Conservation (phyloP, 2,329 filamentous ascomycete genomes). For the Exserohilum rostratum region DNA sequence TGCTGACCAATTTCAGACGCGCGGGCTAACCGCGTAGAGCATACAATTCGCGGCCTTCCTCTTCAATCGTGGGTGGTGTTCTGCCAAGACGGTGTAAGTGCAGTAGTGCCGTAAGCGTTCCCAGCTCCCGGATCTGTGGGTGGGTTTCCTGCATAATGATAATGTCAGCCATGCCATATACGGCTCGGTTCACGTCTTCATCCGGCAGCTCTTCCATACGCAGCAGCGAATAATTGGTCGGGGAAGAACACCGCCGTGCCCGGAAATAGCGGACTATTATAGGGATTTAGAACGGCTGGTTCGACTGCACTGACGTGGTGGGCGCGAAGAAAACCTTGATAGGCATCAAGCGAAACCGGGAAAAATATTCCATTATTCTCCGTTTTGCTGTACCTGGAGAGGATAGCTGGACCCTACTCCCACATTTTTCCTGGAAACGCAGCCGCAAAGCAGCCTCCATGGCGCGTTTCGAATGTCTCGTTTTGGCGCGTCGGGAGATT, state of each 20-base stretch:
- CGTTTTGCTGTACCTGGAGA: background rate
- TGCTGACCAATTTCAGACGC: background rate
- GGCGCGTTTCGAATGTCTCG: background rate
- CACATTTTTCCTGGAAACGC: no score
- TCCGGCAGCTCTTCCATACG: background rate
- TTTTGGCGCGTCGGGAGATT: background rate
- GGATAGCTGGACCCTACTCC: background rate
- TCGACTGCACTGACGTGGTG: background rate
- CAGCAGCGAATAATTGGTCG: conserved; percentile 4
- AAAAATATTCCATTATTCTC: conserved; percentile 7
- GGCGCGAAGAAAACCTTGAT: conserved; percentile 2
- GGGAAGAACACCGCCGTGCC: conserved; percentile 7
- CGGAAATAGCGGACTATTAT: conserved; percentile 1
- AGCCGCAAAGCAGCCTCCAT: no score
- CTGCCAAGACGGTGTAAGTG: conserved; percentile 4
- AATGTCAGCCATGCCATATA: conserved; percentile 6
- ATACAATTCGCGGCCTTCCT: conserved; percentile 10
- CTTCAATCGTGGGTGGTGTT: conserved; percentile 5
- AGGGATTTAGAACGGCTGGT: background rate
- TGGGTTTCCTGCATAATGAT: conserved; percentile 4
- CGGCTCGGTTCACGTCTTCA: background rate
- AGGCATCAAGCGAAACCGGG: conserved; percentile 3
- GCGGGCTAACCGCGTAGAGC: background rate
- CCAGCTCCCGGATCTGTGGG: conserved; percentile 10
- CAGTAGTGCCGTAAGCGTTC: conserved; percentile 10